Percentiles rank a stretch among this genome's conserved stretches.
Evolutionary conservation across 1,284 basidiomycete genomes (phyloP).

Genomic region (Pholiota adiposa): DNA sequence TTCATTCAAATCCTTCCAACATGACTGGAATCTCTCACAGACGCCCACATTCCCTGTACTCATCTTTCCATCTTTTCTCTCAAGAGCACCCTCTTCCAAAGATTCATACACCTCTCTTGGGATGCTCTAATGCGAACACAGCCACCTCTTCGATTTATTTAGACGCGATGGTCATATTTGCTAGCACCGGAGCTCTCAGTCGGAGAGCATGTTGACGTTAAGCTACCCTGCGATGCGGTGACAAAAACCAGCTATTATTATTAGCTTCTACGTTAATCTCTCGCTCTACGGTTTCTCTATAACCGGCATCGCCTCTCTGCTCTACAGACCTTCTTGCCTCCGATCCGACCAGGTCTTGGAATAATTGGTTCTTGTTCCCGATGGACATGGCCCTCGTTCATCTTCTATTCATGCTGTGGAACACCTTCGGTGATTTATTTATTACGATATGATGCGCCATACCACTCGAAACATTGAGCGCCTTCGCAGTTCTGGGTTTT

Average conservation of each 20-base stretch:
- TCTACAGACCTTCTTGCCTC: neutral
- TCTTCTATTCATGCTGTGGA: neutral
- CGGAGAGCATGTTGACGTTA: neutral
- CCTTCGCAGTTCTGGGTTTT: too few species aligned
- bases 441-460: neutral
- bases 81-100: neutral
- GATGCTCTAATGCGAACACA: neutral
- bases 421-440: neutral
- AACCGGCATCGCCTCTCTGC: conserved; percentile 4
- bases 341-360: neutral
- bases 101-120: neutral
- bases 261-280: neutral
- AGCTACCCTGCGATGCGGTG: conserved; percentile 1
- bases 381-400: neutral
- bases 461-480: too few species aligned
- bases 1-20: too few species aligned
- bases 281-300: neutral
- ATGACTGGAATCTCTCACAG: too few species aligned
- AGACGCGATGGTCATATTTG: neutral
- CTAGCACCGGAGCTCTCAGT: conserved; percentile 2
- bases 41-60: neutral
- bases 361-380: neutral
- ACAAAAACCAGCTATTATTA: neutral
- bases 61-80: neutral
- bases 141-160: neutral